Evolutionary conservation across 2,329 filamentous ascomycete genomes (phyloP), one percentile per base, ranked within the genome.

Genomic region (Nothomitra cinnamomea): DNA sequence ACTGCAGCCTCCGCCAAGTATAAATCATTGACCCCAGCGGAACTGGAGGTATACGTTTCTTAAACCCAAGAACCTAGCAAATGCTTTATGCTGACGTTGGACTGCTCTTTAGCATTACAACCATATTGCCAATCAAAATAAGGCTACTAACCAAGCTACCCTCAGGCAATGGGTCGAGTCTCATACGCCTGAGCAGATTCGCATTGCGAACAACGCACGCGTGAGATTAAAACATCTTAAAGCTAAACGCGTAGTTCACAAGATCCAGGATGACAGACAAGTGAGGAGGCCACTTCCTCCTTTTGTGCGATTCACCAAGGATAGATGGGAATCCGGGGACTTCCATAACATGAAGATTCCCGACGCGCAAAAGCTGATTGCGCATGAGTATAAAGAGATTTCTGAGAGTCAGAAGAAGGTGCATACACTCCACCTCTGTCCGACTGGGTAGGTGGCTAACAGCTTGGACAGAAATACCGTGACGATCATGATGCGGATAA

Each of bases 191-290:
- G 67, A 75, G 3, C 63, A 81, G 60, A 82, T 85, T 59, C 67
- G 67, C 47, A 55, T 69, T 2, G 80, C 81, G 54, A 85, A 85
- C 62, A 61, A 58, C 10, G 81, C 81, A 10, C 76, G 81, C 38
- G 55, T 40, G 1, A 10, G 43, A 3, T 59, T 75, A 17, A 61
- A 62, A 10, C 55, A 52, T 36, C 61, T 2, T n/a, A 51, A n/a
- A 52, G 50, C 21, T 4, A 21, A 10, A 35, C 22, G 10, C 3
- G 25, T 58, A 52, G n/a, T 62, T 72, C 53, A 54, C 0, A 49
- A 51, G 5, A 70, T 83, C 53, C 56, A 66, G 3, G 81, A 85
- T 60, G 70, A 77, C 10, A 73, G 81, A 51, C 60, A 63, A 13
- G 69, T 75, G 50, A 79, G 75, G 62, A 56, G 56, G 1, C 65